Conservation (phyloP, 2,329 filamentous ascomycete species). For the Phyllosticta citribraziliensis region DNA sequence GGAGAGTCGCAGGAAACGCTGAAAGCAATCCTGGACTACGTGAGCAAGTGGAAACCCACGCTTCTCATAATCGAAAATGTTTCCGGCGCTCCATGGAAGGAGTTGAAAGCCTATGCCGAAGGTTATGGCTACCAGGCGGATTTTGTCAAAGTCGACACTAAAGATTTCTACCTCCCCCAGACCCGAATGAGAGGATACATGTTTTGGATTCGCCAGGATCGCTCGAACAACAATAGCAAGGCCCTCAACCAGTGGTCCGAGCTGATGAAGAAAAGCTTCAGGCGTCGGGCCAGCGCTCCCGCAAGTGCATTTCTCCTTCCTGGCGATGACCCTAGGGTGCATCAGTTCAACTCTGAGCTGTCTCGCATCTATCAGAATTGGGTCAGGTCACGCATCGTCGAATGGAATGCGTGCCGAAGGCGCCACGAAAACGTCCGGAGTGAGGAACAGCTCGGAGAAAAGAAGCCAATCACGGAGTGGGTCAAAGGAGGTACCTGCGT, state of each 20-base stretch:
- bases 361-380: not conserved
- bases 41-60: conserved; percentile 44
- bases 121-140: conserved; percentile 46
- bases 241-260: conserved; percentile 32
- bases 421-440: conserved; percentile 50
- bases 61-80: conserved; percentile 69
- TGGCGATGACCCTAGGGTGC: conserved; percentile 44
- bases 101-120: conserved; percentile 21
- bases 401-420: conserved; percentile 49
- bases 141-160: conserved; percentile 51
- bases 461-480: conserved; percentile 52
- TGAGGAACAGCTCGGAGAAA: conserved; percentile 40
- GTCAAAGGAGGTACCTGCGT: conserved; percentile 43
- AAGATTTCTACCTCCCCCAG: conserved; percentile 65
- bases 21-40: conserved; percentile 50
- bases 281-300: conserved; percentile 51
- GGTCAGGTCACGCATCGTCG: conserved; percentile 15
- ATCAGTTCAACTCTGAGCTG: conserved; percentile 28
- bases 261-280: conserved; percentile 37
- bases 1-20: conserved; percentile 61
- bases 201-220: conserved; percentile 31
- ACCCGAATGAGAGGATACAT: conserved; percentile 41
- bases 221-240: conserved; percentile 12
- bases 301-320: conserved; percentile 52
- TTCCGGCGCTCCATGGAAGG: conserved; percentile 48